These are phyloP conservation scores for Biscogniauxia mediterranea DNA, from an alignment of 2,329 filamentous ascomycete genomes.

Conservation along the genomic window DNA sequence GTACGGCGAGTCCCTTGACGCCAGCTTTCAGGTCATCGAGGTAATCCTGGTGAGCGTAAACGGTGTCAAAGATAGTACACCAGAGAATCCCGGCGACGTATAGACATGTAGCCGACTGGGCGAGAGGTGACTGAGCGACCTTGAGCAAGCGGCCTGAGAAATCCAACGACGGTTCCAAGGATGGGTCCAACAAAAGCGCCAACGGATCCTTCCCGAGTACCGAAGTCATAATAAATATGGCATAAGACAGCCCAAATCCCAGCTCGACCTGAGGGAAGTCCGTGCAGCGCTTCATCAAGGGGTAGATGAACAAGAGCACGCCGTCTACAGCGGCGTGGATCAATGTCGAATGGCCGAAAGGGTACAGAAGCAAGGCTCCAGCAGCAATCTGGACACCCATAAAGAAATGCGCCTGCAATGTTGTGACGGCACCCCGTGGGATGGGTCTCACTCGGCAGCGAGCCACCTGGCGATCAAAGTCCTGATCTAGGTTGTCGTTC, in stretches of 20 bases:
- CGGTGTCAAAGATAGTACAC: conserved; percentile 9
- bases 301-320: conserved; percentile 44
- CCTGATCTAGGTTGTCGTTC: conserved; percentile 54
- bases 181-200: conserved; percentile 34
- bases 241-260: conserved; percentile 48
- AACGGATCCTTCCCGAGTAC: conserved; percentile 40
- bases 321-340: conserved; percentile 1
- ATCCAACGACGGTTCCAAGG: not conserved
- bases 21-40: conserved; percentile 41
- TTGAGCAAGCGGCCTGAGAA: not conserved
- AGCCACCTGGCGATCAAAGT: conserved; percentile 50
- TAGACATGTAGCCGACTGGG: not conserved
- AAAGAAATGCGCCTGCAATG: conserved; percentile 34
- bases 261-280: conserved; percentile 50
- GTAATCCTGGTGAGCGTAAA: conserved; percentile 42
- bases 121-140: not conserved
- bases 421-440: conserved; percentile 44
- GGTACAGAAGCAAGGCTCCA: conserved; percentile 34
- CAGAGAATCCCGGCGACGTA: conserved; percentile 7
- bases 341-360: not conserved
- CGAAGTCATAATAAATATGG: conserved; percentile 40
- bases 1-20: conserved; percentile 49
- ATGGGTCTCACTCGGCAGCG: conserved; percentile 50
- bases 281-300: conserved; percentile 49
- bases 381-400: conserved; percentile 36